Base-by-base conservation (phyloP, 1,139 yeast species). In the Debaryomycetaceae sp. region DNA sequence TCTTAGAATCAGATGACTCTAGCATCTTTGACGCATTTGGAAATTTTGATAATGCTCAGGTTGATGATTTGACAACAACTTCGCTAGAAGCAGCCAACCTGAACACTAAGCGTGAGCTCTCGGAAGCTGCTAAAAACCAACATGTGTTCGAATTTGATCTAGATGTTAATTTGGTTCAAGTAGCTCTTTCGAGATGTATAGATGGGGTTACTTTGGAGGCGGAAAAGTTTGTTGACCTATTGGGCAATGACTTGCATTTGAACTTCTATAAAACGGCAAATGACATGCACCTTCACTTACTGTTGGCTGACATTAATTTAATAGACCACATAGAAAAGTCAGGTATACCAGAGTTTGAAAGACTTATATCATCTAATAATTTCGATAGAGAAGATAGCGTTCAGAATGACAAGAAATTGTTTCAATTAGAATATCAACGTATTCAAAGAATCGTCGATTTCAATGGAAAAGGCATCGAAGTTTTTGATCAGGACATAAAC, bases 401-500 rank as follows among this genome's bases (percentile, higher is more conserved):
- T n/a, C 58, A 56, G 20, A 58, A 60, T 7, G 55, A 62, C 5
- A 65, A 66, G 33, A 81, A 84, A 48, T 68, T 90, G 40, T 83
- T 91, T 56, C 76, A 75, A 37, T 71, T 91, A 36, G 73, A 76
- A 24, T 89, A 87, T 57, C 62, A 68, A 6, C 70, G 90, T 52
- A 67, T 68, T 1, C 82, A 78, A 57, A 69, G 95, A 62, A 57
- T 84, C 47, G 89, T 86, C n/a, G 72, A 75, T 34, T 75, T 78
- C 50, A 70, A 80, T 40, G 72, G 72, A 29, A 74, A 72, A 40
- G 80, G 66, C 11, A 85, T 87, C 42, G 91, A 84, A 53, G 82
- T 87, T 0, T 84, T 72, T 59, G 97, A 91, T 55, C 97, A 89
- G 60, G 81, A 80, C 51, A 78, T 91, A 6, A 74, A 78, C n/a